phyloP scores from a whole-genome alignment of 1,284 basidiomycete genomes.

The Rhodotorula glutinis region DNA sequence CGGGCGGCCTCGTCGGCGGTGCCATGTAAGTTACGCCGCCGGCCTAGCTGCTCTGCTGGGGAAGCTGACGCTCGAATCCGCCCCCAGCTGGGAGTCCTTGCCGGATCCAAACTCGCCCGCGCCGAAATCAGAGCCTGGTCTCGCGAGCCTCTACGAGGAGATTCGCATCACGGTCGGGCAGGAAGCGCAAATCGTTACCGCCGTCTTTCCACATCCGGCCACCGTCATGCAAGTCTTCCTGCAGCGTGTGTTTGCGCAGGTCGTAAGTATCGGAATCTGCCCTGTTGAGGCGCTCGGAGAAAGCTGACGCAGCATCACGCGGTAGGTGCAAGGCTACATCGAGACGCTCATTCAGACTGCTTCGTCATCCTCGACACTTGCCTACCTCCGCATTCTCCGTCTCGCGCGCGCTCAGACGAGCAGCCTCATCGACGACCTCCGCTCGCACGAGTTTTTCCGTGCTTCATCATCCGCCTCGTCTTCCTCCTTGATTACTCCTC shows the following conservation, averaged over 20 bases:
- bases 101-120: slow-evolving; percentile 74
- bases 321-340: slow-evolving; percentile 89
- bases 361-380: slow-evolving; percentile 72
- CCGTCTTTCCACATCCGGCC: slow-evolving; percentile 94
- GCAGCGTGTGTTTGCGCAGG: slow-evolving; percentile 96
- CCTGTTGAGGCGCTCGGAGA: too few species aligned
- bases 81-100: slow-evolving; percentile 69
- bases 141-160: slow-evolving; percentile 77
- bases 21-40: slow-evolving; percentile 39
- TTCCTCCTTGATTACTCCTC: slow-evolving; percentile 18
- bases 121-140: slow-evolving; percentile 75
- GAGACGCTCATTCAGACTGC: slow-evolving; percentile 77
- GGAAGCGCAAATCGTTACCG: slow-evolving; percentile 96
- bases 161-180: slow-evolving; percentile 88
- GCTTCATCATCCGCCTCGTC: slow-evolving; percentile 51
- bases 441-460: slow-evolving; percentile 73
- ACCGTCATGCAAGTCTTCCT: slow-evolving; percentile 99
- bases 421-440: slow-evolving; percentile 83
- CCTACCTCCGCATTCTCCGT: slow-evolving; percentile 86
- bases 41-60: too few species aligned
- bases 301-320: slow-evolving; percentile 46
- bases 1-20: slow-evolving; percentile 37
- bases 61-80: too few species aligned
- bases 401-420: slow-evolving; percentile 79
- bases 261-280: slow-evolving; percentile 57